Conservation (phyloP, 2,329 filamentous ascomycete species). For the Bretziella fagacearum region DNA sequence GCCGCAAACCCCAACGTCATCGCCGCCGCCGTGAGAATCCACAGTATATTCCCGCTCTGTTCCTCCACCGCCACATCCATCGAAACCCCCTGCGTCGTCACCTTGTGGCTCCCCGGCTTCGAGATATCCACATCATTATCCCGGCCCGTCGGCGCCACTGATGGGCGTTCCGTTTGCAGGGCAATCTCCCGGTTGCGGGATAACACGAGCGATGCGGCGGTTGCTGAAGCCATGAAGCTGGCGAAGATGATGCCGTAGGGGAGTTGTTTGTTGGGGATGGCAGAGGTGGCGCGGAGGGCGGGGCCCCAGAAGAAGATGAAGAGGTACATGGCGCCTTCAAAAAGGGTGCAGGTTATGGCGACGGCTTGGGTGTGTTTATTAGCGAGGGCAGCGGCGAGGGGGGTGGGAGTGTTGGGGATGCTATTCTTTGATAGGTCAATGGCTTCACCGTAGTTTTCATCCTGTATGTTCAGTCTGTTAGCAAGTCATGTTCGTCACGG, state of each 20-base stretch:
- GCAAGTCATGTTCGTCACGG: neutral
- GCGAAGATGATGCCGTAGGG: conserved; percentile 38
- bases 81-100: neutral
- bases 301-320: conserved; percentile 45
- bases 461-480: conserved; percentile 19
- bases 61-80: neutral
- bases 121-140: conserved; percentile 2
- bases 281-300: conserved; percentile 23
- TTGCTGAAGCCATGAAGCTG: conserved; percentile 41
- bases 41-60: neutral
- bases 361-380: conserved; percentile 33
- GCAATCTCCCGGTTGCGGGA: conserved; percentile 7
- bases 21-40: neutral
- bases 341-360: conserved; percentile 35
- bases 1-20: conserved; percentile 23
- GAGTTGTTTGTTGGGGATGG: conserved; percentile 14
- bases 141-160: neutral
- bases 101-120: neutral
- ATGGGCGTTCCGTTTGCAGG: neutral
- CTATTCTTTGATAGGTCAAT: neutral
- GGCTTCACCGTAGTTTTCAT: conserved; percentile 31
- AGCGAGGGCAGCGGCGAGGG: conserved; percentile 18
- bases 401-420: neutral
- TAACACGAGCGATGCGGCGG: conserved; percentile 40
- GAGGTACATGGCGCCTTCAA: conserved; percentile 42